Percentiles rank a stretch among this genome's conserved stretches.
Evolutionary conservation across 768 basidiomycete species (phyloP).

Genomic region (Daedaleopsis nitida): DNA sequence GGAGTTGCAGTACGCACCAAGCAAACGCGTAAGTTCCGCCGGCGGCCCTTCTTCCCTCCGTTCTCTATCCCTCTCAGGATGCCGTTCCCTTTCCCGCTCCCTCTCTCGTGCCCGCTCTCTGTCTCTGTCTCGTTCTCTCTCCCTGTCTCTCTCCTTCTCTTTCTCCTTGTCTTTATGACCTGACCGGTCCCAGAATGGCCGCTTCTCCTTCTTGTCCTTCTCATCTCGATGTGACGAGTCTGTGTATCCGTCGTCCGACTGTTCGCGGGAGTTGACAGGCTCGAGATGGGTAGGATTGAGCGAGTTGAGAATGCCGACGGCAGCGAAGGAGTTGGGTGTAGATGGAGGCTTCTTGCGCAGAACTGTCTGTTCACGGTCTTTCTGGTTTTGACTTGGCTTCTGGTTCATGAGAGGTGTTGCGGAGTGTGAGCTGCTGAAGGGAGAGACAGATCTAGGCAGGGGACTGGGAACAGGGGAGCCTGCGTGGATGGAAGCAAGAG

Average conservation of each 20-base stretch:
- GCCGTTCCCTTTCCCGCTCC: constrained; percentile 39
- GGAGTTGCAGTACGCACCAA: constrained; percentile 45
- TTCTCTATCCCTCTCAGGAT: constrained; percentile 43
- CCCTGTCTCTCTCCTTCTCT: constrained; percentile 37
- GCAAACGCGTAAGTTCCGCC: constrained; percentile 68
- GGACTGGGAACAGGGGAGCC: constrained; percentile 16
- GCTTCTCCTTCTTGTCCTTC: constrained; percentile 50
- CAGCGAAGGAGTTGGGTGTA: constrained; percentile 34
- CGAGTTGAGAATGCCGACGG: constrained; percentile 59
- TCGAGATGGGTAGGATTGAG: constrained; percentile 54
- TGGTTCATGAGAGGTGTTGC: constrained; percentile 1
- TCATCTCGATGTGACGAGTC: constrained; percentile 34
- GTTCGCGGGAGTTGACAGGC: constrained; percentile 26
- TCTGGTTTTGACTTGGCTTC: constrained; percentile 17
- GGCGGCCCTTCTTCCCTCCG: constrained; percentile 46
- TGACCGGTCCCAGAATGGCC: constrained; percentile 53
- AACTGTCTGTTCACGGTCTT: constrained; percentile 24
- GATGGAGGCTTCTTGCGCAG: constrained; percentile 31
- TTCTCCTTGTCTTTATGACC: constrained; percentile 37
- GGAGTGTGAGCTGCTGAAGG: constrained; percentile 11
- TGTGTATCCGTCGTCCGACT: constrained; percentile 34
- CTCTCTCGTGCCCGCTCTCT: constrained; percentile 38
- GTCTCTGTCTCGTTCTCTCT: constrained; percentile 42
- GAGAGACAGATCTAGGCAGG: constrained; percentile 13
- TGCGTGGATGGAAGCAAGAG: constrained; percentile 12